Conservation (phyloP, 495 filamentous ascomycete genomes). For the Aspergillus avenaceus region DNA sequence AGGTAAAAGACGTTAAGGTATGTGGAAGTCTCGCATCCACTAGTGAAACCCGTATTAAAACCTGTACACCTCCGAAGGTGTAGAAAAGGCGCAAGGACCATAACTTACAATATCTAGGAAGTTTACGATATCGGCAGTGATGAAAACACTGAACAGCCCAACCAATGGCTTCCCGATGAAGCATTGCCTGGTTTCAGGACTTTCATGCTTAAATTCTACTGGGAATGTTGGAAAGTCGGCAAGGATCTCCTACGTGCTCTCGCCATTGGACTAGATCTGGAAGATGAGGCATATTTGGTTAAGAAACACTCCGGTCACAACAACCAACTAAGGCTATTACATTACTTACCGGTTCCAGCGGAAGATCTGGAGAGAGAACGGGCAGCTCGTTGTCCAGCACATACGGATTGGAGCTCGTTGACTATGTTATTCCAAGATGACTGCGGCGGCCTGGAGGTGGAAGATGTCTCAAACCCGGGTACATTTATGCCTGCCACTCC, state of each 20-base stretch:
- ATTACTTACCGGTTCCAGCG: constrained; percentile 59
- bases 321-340: constrained; percentile 61
- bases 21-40: no score
- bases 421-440: constrained; percentile 51
- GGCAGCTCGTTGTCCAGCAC: constrained; percentile 50
- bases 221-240: constrained; percentile 40
- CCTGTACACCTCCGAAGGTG: neutral
- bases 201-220: constrained; percentile 57
- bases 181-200: constrained; percentile 54
- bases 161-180: constrained; percentile 60
- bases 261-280: constrained; percentile 45
- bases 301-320: constrained; percentile 52
- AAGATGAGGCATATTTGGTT: constrained; percentile 48
- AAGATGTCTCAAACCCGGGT: constrained; percentile 45
- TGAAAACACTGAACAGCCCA: constrained; percentile 50
- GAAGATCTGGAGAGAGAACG: constrained; percentile 38
- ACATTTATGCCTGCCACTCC: constrained; percentile 50
- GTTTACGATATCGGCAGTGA: constrained; percentile 65
- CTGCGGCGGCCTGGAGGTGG: constrained; percentile 52
- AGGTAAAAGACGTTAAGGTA: constrained; percentile 37
- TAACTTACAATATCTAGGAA: constrained; percentile 39
- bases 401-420: constrained; percentile 50
- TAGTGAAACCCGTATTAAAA: no score
- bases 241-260: constrained; percentile 49
- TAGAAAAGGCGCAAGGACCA: neutral